Evolutionary conservation across 163 green algal species (phyloP), one percentile per base, ranked within the genome.

Genomic region (Scenedesmus sp.): DNA sequence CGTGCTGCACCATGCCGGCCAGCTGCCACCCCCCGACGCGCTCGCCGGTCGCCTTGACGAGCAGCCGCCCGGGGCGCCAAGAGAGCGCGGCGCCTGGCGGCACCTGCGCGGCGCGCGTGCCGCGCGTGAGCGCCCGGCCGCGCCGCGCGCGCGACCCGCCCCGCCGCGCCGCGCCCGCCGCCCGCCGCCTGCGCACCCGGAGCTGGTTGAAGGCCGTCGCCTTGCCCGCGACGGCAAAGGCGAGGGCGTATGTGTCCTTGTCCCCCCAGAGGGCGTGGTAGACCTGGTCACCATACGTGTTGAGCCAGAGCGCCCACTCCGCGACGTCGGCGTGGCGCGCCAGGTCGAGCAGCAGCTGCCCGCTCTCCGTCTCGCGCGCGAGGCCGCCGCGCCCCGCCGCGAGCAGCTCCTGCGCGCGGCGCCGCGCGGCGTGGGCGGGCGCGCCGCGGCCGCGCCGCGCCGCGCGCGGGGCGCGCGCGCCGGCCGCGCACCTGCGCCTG

Each of bases 261-360:
- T 89, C 85, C 1, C 82, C 81, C 82, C 82, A 84, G 20, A 83
- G 33, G 45, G 57, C 71, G 44, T 56, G 44, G 51, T 85, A 75
- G 17, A 82, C 28, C 17, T 31, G 29, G 26, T 78, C 71, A 1
- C 56, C 45, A 39, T 69, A 83, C 34, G 44, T 80, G 76, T 84
- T 87, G 42, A 84, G 78, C 63, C 75, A 87, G 10, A 78, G 28
- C 15, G 65, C 36, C 53, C 69, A 76, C 57, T 89, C 85, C 5
- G 84, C 22, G 22, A 82, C 79, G 50, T 89, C 85, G 57, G 82
- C 73, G 67, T 89, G 82, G 4, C 51, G 48, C 0, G 56, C 60
- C 20, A 80, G 65, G 75, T 89, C 79, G 2, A 89, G 31, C 64
- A 89, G 51, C 62, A 89, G 24, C 54, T 87, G 85, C 0, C 89